These are phyloP conservation scores for Exophiala bonariae DNA, from an alignment of 2,329 filamentous ascomycete species.

Conservation along the genomic window DNA sequence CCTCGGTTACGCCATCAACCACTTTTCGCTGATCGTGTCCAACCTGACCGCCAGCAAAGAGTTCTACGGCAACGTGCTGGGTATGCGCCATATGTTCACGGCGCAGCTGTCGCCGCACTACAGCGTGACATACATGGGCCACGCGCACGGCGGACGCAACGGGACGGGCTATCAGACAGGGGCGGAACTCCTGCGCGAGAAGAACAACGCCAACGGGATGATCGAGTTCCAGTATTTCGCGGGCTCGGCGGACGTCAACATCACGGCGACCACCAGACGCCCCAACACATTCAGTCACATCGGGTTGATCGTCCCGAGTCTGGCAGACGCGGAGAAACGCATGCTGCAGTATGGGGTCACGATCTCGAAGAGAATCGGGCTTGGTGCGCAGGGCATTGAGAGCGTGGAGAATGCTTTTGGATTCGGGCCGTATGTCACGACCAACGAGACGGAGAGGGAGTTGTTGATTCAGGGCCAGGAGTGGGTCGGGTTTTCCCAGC, in stretches of 20 bases:
- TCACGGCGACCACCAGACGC: too few relatives aligned
- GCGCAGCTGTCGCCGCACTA: slow-evolving; percentile 31
- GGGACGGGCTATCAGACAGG: slow-evolving; percentile 40
- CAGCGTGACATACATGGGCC: slow-evolving; percentile 38
- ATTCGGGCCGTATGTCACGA: not conserved
- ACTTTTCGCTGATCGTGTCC: slow-evolving; percentile 35
- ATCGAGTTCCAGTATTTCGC: slow-evolving; percentile 34
- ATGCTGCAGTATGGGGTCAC: too few relatives aligned
- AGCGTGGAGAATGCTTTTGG: not conserved
- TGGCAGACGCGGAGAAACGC: slow-evolving; percentile 30
- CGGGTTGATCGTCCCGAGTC: slow-evolving; percentile 38
- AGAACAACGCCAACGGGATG: slow-evolving; percentile 37
- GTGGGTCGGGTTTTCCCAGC: too few relatives aligned
- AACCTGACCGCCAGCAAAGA: slow-evolving; percentile 33
- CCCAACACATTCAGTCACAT: slow-evolving; percentile 38
- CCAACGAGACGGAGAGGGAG: not conserved
- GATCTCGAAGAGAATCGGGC: too few relatives aligned
- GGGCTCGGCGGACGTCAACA: slow-evolving; percentile 21
- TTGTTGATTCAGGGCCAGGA: too few relatives aligned
- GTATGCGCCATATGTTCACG: slow-evolving; percentile 39
- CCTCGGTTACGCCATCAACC: slow-evolving; percentile 38
- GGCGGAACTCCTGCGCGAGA: slow-evolving; percentile 34
- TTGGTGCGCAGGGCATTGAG: too few relatives aligned
- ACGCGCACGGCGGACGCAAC: slow-evolving; percentile 39
- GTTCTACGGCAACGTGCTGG: slow-evolving; percentile 38